Percentiles rank a stretch among this genome's conserved stretches.
phyloP scores from a whole-genome alignment of 768 basidiomycete genomes.

The Dacryopinax primogenitus region DNA sequence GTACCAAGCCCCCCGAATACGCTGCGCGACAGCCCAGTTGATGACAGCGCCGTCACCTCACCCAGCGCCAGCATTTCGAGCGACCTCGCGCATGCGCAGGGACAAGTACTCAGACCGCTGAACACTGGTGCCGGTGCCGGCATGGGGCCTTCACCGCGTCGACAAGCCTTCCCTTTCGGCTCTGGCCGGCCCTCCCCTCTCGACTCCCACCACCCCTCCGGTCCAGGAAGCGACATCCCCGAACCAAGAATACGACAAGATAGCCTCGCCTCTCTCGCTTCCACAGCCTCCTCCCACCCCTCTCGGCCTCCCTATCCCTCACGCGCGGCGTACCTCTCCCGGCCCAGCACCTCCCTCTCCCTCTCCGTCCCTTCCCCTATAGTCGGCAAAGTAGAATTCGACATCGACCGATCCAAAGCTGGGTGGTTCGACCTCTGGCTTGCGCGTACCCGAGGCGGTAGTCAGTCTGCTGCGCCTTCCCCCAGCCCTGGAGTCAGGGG shows the following conservation, averaged over 20 bases:
- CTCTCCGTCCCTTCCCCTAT: constrained; percentile 59
- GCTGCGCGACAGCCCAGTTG: not conserved
- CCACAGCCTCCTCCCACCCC: constrained; percentile 42
- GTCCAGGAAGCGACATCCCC: too few species aligned
- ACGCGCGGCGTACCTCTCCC: too few species aligned
- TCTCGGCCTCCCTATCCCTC: too few species aligned
- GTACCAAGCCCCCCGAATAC: constrained; percentile 1
- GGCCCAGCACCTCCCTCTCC: constrained; percentile 42
- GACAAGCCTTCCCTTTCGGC: constrained; percentile 10
- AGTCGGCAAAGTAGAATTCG: constrained; percentile 89
- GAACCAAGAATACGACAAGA: constrained; percentile 18
- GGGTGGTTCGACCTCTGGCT: constrained; percentile 81
- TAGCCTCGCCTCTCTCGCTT: constrained; percentile 25
- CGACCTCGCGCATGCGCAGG: too few species aligned
- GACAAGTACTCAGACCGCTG: constrained; percentile 33
- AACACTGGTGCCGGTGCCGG: constrained; percentile 47
- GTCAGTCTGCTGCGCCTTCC: constrained; percentile 4
- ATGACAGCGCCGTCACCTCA: not conserved
- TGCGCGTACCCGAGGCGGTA: not conserved
- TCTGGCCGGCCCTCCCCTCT: constrained; percentile 11
- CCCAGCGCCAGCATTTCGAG: too few species aligned
- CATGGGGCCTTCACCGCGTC: constrained; percentile 21
- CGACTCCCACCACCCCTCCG: constrained; percentile 20
- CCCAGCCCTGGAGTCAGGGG: not conserved
- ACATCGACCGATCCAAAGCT: constrained; percentile 70